Evolutionary conservation across 2,329 filamentous ascomycete genomes (phyloP), one percentile per base, ranked within the genome.

Genomic region (Colletotrichum gigasporum): DNA sequence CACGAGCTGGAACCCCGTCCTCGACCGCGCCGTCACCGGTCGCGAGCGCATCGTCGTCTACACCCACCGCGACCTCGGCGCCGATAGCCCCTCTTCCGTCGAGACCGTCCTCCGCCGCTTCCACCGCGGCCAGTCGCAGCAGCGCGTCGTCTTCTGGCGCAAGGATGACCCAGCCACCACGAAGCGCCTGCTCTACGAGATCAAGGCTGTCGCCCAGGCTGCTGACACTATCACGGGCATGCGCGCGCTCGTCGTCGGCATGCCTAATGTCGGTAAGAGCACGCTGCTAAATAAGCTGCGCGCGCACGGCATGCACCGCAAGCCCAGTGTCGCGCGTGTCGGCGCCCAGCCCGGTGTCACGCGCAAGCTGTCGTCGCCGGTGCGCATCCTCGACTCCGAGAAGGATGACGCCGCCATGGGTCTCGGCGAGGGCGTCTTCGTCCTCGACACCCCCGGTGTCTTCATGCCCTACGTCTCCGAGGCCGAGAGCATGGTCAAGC

Each of bases 181-280:
- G 9, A 69, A 69, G 5, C 56, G 69, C 2, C 74, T 88, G 3
- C 73, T 87, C 10, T 67, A 67, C 16, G 71, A 74, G 30, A 72
- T 81, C 16, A 75, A 73, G 35, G 69, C 74, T 37, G 65, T 72
- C 16, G 76, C 77, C 16, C 64, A 55, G 14, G 68, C 66, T 2
- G 68, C 76, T 18, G 76, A 88, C 70, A 87, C 86, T 20, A 79
- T 98, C n/a, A 90, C 92, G 7, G 94, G 94, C n/a, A 86, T 93
- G 69, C 88, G 94, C 50, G 87, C 94, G 60, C 86, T 99, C 76
- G 87, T 98, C 1, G 94, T 98, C 12, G 96, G 96, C 58, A 97
- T 99, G 94, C 96, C 96, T 34, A 99, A 99, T 74, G 93, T 97
- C 0, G 96, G 96, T 34, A 99, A 99, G 79, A 97, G 93, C 47